phyloP scores from a whole-genome alignment of 176 grass and related monocot genomes.

The maize (Zea mays) region DNA sequence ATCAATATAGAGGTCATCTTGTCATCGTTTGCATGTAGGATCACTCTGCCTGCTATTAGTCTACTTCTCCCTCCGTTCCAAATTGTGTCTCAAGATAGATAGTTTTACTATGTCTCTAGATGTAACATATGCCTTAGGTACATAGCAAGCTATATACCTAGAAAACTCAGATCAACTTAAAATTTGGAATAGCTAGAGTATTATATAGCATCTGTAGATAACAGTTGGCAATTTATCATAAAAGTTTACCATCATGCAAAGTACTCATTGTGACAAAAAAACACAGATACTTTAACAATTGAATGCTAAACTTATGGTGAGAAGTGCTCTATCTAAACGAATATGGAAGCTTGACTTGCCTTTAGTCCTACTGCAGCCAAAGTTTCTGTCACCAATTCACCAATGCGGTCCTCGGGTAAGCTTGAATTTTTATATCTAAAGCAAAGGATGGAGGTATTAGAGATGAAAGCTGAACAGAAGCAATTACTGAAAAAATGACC shows the following conservation, averaged over 20 bases:
- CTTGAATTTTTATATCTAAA: constrained; percentile 91
- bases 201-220: not conserved
- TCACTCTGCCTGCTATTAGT: not conserved
- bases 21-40: not conserved
- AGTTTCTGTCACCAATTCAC: constrained; percentile 73
- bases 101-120: too few relatives aligned
- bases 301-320: not conserved
- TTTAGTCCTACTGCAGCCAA: constrained; percentile 80
- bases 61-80: not conserved
- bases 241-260: too few relatives aligned
- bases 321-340: not conserved
- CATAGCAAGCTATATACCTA: too few relatives aligned
- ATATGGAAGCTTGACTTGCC: too few relatives aligned
- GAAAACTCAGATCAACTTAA: too few relatives aligned
- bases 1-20: too few relatives aligned
- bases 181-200: not conserved
- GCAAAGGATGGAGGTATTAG: not conserved
- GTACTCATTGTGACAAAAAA: too few relatives aligned
- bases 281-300: too few relatives aligned
- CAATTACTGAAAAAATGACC: constrained; percentile 1
- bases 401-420: constrained; percentile 62
- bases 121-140: too few relatives aligned
- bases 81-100: too few relatives aligned
- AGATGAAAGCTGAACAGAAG: too few relatives aligned
- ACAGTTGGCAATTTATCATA: not conserved